phyloP scores from a whole-genome alignment of 2,329 filamentous ascomycete species.

The Aspergillus candidus region DNA sequence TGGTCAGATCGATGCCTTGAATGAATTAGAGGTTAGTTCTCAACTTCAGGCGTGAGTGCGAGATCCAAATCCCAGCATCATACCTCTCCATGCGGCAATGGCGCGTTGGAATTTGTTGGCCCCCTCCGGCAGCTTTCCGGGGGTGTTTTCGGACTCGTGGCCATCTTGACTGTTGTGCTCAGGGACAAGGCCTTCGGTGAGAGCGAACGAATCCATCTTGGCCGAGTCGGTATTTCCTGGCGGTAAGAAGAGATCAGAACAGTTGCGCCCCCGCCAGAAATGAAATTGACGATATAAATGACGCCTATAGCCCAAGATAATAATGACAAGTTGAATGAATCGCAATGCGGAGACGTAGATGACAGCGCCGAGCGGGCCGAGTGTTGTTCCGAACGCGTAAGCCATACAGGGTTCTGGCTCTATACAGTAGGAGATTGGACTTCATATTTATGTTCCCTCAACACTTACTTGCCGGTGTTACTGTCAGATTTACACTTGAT shows the following conservation, averaged over 20 bases:
- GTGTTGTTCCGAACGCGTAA: constrained; percentile 2
- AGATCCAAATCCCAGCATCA: not conserved
- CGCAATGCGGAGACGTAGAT: constrained; percentile 2
- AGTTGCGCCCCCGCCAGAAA: not conserved
- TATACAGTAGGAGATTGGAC: too few species aligned
- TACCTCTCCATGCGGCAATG: constrained; percentile 94
- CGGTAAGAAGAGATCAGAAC: not conserved
- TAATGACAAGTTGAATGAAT: not conserved
- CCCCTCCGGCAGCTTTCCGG: constrained; percentile 43
- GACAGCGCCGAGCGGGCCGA: constrained; percentile 3
- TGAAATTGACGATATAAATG: not conserved
- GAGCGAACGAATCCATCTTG: constrained; percentile 40
- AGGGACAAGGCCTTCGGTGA: constrained; percentile 35
- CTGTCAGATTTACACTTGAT: too few species aligned
- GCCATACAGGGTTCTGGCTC: not conserved
- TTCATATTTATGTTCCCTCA: too few species aligned
- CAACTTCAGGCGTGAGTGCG: not conserved
- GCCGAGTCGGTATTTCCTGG: not conserved
- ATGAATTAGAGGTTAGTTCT: constrained; percentile 4
- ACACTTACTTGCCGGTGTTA: too few species aligned
- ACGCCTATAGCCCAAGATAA: not conserved
- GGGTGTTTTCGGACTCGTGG: constrained; percentile 19
- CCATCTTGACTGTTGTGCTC: constrained; percentile 24
- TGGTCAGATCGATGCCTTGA: constrained; percentile 77
- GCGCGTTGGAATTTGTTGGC: constrained; percentile 96